Conservation (phyloP, 106 monocot species). For the Iris macrosiphon region DNA sequence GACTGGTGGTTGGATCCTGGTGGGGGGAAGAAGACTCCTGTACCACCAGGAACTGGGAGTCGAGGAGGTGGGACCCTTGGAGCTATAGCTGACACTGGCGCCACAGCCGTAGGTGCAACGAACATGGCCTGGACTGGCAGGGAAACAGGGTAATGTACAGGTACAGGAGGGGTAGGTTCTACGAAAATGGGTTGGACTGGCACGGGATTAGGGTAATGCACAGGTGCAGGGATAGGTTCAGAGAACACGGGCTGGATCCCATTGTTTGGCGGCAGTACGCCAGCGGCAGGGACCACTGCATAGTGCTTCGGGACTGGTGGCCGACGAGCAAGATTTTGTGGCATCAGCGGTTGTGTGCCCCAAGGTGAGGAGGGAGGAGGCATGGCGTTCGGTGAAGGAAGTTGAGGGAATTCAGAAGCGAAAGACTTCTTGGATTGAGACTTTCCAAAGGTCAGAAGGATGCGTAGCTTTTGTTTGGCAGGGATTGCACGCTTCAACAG, state of each 20-base stretch:
- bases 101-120: constrained; percentile 19
- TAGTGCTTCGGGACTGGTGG: constrained; percentile 35
- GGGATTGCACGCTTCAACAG: constrained; percentile 40
- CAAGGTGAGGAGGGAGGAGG: constrained; percentile 18
- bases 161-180: too few relatives aligned
- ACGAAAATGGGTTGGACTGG: not conserved
- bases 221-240: constrained; percentile 23
- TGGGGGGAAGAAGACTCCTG: constrained; percentile 71
- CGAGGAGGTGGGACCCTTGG: constrained; percentile 30
- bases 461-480: constrained; percentile 25
- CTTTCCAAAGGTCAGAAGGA: constrained; percentile 41
- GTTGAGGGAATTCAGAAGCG: constrained; percentile 6
- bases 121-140: constrained; percentile 15
- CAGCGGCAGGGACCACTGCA: constrained; percentile 27
- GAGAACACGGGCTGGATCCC: constrained; percentile 53
- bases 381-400: not conserved
- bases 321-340: constrained; percentile 14
- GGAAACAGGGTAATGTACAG: too few relatives aligned
- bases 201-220: constrained; percentile 19
- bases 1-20: constrained; percentile 27
- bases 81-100: constrained; percentile 24
- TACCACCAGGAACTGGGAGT: constrained; percentile 44
- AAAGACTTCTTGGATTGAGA: constrained; percentile 26
- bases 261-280: constrained; percentile 38
- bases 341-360: constrained; percentile 18